Evolutionary conservation across 495 filamentous ascomycete genomes (phyloP).

Genomic region (Extremus antarcticus): DNA sequence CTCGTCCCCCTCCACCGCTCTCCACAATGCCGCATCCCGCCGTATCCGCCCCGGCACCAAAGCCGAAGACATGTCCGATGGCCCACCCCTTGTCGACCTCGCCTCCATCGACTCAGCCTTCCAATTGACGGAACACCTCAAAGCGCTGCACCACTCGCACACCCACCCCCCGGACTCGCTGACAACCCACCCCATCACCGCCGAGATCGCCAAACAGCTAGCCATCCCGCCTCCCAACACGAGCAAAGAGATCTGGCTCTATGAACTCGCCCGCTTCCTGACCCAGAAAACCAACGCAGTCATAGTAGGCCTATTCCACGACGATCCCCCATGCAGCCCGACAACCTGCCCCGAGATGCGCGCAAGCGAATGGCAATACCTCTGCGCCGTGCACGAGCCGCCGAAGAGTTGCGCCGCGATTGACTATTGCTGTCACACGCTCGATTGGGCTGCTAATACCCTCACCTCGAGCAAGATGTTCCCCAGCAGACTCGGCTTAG

Average conservation of each 20-base stretch:
- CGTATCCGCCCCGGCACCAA: slow-evolving; percentile 89
- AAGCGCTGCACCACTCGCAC: slow-evolving; percentile 73
- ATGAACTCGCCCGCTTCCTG: slow-evolving; percentile 91
- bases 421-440: slow-evolving; percentile 96
- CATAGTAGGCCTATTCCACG: slow-evolving; percentile 83
- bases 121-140: slow-evolving; percentile 95
- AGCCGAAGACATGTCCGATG: slow-evolving; percentile 78
- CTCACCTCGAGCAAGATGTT: slow-evolving; percentile 86
- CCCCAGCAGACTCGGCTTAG: slow-evolving; percentile 71
- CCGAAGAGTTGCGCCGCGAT: slow-evolving; percentile 95
- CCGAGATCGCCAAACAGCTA: slow-evolving; percentile 58
- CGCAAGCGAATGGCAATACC: slow-evolving; percentile 95
- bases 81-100: slow-evolving; percentile 76
- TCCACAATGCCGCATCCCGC: slow-evolving; percentile 57
- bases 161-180: slow-evolving; percentile 53
- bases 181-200: slow-evolving; percentile 63
- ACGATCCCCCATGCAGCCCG: slow-evolving; percentile 74
- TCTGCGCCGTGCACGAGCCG: slow-evolving; percentile 92
- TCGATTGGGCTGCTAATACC: slow-evolving; percentile 90
- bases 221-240: slow-evolving; percentile 68
- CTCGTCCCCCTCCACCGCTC: slow-evolving; percentile 19
- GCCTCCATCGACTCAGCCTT: slow-evolving; percentile 80
- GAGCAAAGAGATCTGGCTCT: slow-evolving; percentile 85
- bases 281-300: slow-evolving; percentile 86
- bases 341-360: slow-evolving; percentile 95